phyloP scores from a whole-genome alignment of 2,329 filamentous ascomycete species.

The Didymellaceae sp. region DNA sequence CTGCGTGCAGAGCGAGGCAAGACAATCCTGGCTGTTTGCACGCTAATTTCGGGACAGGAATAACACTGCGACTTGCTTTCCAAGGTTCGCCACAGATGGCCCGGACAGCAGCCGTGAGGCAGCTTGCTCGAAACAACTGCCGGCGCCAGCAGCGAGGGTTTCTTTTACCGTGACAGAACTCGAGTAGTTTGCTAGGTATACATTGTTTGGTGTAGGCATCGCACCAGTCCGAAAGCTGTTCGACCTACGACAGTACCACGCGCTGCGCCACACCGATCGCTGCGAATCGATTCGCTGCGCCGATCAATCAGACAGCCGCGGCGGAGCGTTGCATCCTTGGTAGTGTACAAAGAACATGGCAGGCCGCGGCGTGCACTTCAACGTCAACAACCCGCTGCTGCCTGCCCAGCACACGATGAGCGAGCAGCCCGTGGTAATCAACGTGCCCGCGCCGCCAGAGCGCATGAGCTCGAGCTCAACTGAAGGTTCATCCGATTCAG shows the following conservation, averaged over 20 bases:
- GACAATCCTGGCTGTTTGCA: not conserved
- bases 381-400: slow-evolving; percentile 23
- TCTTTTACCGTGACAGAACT: no score
- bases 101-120: not conserved
- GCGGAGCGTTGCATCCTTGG: not conserved
- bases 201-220: no score
- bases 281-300: slow-evolving; percentile 2
- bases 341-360: slow-evolving; percentile 29
- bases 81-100: slow-evolving; percentile 9
- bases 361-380: slow-evolving; percentile 39
- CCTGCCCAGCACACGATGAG: slow-evolving; percentile 24
- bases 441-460: slow-evolving; percentile 30
- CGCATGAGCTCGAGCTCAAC: slow-evolving; percentile 19
- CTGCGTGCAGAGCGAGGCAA: slow-evolving; percentile 7
- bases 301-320: slow-evolving; percentile 2
- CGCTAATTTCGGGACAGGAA: not conserved
- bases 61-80: not conserved
- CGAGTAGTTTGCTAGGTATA: no score
- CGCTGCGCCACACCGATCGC: slow-evolving; percentile 12
- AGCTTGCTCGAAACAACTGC: no score
- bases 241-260: no score
- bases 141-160: slow-evolving; percentile 5
- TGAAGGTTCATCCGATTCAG: slow-evolving; percentile 43
- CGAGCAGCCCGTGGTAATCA: slow-evolving; percentile 41
- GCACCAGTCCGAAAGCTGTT: no score